Conservation (phyloP, 306 rosid genomes). For the Acacia crassicarpa region DNA sequence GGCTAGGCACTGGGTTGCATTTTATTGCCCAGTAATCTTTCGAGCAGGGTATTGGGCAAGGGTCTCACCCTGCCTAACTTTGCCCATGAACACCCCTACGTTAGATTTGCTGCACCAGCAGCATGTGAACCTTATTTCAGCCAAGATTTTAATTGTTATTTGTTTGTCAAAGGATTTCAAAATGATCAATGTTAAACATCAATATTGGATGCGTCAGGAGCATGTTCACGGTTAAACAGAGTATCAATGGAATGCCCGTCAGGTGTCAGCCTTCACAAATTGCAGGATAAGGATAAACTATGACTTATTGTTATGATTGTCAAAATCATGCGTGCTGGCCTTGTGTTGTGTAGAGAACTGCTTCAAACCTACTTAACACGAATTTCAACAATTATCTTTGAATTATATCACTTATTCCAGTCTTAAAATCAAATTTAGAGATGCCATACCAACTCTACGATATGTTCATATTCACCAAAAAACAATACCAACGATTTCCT, state of each 20-base stretch:
- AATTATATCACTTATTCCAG: not conserved
- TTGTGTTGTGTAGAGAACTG: not conserved
- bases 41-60: no score
- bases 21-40: no score
- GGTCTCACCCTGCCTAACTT: no score
- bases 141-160: not conserved
- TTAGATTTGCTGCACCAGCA: not conserved
- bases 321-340: slow-evolving; percentile 6
- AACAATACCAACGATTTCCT: not conserved
- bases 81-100: no score
- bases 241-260: not conserved
- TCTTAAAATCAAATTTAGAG: not conserved
- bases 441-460: not conserved
- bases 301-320: not conserved
- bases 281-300: not conserved
- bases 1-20: no score
- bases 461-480: not conserved
- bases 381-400: not conserved
- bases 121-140: not conserved
- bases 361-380: not conserved
- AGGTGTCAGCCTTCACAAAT: slow-evolving; percentile 7
- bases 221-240: not conserved
- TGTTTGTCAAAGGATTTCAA: not conserved
- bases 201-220: not conserved
- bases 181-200: not conserved